Evolutionary conservation across 805 yeast species (phyloP).

Genomic region (Metschnikowia borealis): DNA sequence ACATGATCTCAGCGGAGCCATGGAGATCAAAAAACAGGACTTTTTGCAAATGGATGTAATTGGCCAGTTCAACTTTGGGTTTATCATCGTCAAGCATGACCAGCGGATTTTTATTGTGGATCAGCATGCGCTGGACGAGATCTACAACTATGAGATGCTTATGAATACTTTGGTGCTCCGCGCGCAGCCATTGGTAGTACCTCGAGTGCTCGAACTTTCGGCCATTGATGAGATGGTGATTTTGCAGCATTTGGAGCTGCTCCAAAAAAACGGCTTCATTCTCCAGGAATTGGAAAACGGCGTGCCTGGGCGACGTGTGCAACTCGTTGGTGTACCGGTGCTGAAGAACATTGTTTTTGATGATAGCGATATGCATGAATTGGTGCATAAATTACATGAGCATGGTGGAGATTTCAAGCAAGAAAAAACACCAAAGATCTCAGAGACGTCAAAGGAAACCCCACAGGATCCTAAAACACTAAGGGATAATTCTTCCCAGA

Average conservation of each 20-base stretch:
- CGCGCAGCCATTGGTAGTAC: slow-evolving; percentile 55
- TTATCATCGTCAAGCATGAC: slow-evolving; percentile 63
- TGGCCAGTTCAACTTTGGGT: slow-evolving; percentile 96
- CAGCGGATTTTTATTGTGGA: slow-evolving; percentile 80
- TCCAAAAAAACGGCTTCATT: slow-evolving; percentile 73
- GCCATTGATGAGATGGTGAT: slow-evolving; percentile 76
- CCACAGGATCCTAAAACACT: too few relatives aligned
- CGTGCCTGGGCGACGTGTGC: slow-evolving; percentile 54
- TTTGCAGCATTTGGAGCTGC: slow-evolving; percentile 52
- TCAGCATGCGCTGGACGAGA: slow-evolving; percentile 98
- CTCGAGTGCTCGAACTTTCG: slow-evolving; percentile 60
- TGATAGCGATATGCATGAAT: slow-evolving; percentile 67
- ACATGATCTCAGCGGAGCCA: slow-evolving; percentile 14
- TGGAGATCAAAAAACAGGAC: slow-evolving; percentile 59
- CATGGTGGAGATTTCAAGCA: slow-evolving; percentile 16
- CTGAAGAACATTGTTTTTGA: slow-evolving; percentile 69
- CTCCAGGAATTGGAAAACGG: slow-evolving; percentile 45
- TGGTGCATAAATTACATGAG: slow-evolving; percentile 63
- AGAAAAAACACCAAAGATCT: neutral
- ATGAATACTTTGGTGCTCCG: slow-evolving; percentile 54
- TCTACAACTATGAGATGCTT: slow-evolving; percentile 77
- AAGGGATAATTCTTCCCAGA: too few relatives aligned
- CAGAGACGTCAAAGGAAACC: too few relatives aligned
- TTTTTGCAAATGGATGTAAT: slow-evolving; percentile 71
- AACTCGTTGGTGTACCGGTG: slow-evolving; percentile 62